Base-by-base conservation (phyloP, 768 basidiomycete genomes). In the Botryobasidium botryosum region DNA sequence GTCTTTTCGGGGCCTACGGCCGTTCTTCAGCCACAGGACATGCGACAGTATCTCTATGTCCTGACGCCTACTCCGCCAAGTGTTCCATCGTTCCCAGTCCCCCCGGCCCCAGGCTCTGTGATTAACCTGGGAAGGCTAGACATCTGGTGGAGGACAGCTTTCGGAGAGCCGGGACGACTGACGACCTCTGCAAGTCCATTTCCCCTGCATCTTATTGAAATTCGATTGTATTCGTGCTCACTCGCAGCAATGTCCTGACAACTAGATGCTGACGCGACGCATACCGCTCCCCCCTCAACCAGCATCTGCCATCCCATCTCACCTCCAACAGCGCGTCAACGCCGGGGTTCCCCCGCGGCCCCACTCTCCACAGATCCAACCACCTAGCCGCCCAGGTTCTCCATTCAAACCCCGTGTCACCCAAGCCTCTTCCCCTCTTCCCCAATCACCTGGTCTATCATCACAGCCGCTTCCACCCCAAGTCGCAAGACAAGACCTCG, bases 11-110 rank as follows among this genome's bases (percentile, higher is more conserved):
- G 73, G 1, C 63, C 74, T 0, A 70, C 68, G 56, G 72, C 77
- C 8, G 65, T 84, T 20, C 76, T 94, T 64, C 76, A 84, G 44
- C 80, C 91, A 2, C 79, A 85, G 53, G 82, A 86, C 55, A 70
- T 75, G 47, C 70, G 86, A 25, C 91, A 96, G 58, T 88, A 88
- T 54, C 71, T 92, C 33, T 96, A 86, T 56, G 72, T 86, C 41
- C 68, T 94, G 20, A 69, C 63, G 1, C 82, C 81, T 2, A 47
- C 40, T 24, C 32, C 43, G 20, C 36, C 36, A 38, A 50, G 45
- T 10, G 40, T 62, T 3, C 66, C 71, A 1, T 47, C 51, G 13
- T 55, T 60, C 32, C 58, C 59, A 13, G 59, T 68, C 1, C 55
- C 60, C 4, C 70, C 73, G 53, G 56, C 68, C 2, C 78, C 84